Evolutionary conservation across 352 stramenopile genomes (phyloP), one percentile per base, ranked within the genome.

Genomic region (Globisporangium recalcitrans): DNA sequence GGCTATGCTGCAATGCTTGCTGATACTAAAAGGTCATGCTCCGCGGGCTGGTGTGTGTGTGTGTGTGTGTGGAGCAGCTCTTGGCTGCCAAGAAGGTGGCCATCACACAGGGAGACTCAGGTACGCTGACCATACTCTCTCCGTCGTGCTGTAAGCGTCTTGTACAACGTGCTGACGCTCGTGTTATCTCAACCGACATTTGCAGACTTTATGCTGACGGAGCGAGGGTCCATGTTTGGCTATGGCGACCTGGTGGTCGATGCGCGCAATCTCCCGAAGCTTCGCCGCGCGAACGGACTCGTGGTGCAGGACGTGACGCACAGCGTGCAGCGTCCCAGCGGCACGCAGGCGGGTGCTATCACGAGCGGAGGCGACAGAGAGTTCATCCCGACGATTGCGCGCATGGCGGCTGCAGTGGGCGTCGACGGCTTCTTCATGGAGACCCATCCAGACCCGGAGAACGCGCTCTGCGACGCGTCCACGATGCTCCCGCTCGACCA

Each of bases 391-490:
- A 92, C 86, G 6, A 95, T 96, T 54, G 85, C 87, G 7, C 78
- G 82, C 52, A 87, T 94, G 78, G 86, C 87, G 6, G 84, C 84
- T 1, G 87, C 87, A 8, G 85, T 94, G 10, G 87, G 88, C 31
- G 87, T 94, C n/a, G 77, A 95, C 56, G 88, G 87, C 3, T 90
- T 96, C 60, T 96, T 96, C 73, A 79, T 96, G 53, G 87, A 95
- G 69, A 95, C 86, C n/a, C 82, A 95, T 49, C 84, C 86, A n/a
- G 66, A 90, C 29, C 84, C 82, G 16, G 68, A 66, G 3, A 63
- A 65, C 1, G 86, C 83, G 10, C 70, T 90, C 7, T 91, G 82
- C 49, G 86, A 95, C 34, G 74, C 70, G 9, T 71, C 82, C 22
- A 93, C 80, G 34, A 92, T 91, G 84, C 62, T 91, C 26, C 82